Conservation (phyloP, 805 yeast genomes). For the Candida succiphila region DNA sequence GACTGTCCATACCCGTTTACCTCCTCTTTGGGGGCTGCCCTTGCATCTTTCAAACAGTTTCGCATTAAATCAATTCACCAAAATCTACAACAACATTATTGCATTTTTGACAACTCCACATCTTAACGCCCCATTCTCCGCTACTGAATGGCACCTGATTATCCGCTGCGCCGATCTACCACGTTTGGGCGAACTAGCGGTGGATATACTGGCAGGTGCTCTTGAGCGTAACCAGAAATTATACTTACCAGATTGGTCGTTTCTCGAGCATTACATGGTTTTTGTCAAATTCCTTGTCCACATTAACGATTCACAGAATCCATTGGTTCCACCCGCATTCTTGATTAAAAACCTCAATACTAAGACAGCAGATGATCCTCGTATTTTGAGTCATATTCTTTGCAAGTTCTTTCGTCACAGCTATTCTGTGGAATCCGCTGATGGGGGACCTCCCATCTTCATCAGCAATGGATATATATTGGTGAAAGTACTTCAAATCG, state of each 20-base stretch:
- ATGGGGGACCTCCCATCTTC: neutral
- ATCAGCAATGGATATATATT: conserved; percentile 29
- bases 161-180: conserved; percentile 15
- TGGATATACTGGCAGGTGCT: conserved; percentile 37
- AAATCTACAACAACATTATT: conserved; percentile 22
- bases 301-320: conserved; percentile 18
- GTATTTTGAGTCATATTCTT: conserved; percentile 9
- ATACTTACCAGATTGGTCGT: conserved; percentile 47
- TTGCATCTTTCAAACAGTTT: conserved; percentile 11
- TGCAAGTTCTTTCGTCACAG: conserved; percentile 9
- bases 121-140: conserved; percentile 12
- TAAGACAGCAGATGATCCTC: conserved; percentile 7
- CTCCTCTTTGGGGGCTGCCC: conserved; percentile 21
- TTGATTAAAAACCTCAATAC: conserved; percentile 1
- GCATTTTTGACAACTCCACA: conserved; percentile 19
- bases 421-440: conserved; percentile 5
- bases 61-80: conserved; percentile 20
- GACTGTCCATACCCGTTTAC: conserved; percentile 34
- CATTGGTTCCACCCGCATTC: conserved; percentile 16
- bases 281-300: conserved; percentile 16
- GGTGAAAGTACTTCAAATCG: conserved; percentile 29
- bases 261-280: conserved; percentile 25
- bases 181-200: conserved; percentile 17
- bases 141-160: conserved; percentile 19
- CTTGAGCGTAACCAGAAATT: conserved; percentile 36